A percentile compares a stretch with the other conserved stretches of the same genome.
These are phyloP conservation scores for Auricularia cornea DNA, from an alignment of 768 basidiomycete species.

Conservation along the genomic window DNA sequence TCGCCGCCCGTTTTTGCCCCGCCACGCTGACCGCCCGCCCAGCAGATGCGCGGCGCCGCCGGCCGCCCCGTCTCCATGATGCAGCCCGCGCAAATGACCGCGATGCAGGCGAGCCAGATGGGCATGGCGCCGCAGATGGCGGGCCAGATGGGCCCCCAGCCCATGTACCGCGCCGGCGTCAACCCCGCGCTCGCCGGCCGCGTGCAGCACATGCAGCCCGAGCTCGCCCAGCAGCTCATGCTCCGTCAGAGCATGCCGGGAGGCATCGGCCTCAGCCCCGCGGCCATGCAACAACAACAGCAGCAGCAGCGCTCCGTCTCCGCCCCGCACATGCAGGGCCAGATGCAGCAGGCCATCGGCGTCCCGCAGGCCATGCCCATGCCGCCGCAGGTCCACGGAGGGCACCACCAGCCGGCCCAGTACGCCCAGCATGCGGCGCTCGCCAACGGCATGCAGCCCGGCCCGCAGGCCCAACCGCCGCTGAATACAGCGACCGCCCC, in stretches of 20 bases:
- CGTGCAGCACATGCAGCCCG: background rate
- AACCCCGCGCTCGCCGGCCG: background rate
- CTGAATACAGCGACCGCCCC: background rate
- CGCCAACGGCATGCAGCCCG: background rate
- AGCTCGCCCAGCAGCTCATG: background rate
- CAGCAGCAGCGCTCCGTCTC: conserved; percentile 19
- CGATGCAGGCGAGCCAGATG: no score
- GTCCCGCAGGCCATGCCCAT: no score
- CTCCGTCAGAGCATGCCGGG: background rate
- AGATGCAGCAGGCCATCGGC: no score
- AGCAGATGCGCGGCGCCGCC: no score
- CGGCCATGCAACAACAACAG: conserved; percentile 19
- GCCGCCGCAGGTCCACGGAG: no score
- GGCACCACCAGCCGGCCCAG: no score
- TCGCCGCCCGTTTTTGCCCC: no score
- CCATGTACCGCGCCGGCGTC: background rate
- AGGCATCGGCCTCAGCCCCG: background rate
- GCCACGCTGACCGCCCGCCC: no score
- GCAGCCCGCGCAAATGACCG: no score
- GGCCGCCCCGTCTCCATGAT: no score
- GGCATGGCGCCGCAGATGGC: no score
- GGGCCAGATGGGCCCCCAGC: background rate
- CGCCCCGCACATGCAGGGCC: background rate
- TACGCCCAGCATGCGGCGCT: no score
- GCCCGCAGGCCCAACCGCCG: background rate